phyloP scores from a whole-genome alignment of 2,329 filamentous ascomycete species.

The Gremmenia infestans region DNA sequence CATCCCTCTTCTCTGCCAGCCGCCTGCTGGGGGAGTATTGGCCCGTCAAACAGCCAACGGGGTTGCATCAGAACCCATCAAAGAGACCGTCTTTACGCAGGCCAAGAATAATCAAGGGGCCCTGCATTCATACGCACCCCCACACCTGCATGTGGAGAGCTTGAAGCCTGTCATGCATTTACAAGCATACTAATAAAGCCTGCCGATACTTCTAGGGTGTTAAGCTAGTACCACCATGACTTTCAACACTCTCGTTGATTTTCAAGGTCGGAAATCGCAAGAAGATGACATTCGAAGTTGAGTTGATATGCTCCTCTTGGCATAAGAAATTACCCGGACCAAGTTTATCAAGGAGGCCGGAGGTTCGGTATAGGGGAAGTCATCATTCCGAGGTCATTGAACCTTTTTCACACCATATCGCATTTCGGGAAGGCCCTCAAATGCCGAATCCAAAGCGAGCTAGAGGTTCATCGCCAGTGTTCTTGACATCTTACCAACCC shows the following conservation, averaged over 20 bases:
- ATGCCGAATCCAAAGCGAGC: too few relatives aligned
- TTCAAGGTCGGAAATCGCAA: neutral
- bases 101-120: slow-evolving; percentile 13
- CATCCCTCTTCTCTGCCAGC: slow-evolving; percentile 15
- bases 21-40: slow-evolving; percentile 7
- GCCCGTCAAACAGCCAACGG: neutral
- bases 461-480: too few relatives aligned
- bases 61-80: neutral
- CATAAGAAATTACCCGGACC: neutral
- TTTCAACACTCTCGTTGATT: neutral
- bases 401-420: neutral
- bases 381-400: neutral
- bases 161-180: slow-evolving; percentile 17
- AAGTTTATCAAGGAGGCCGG: slow-evolving; percentile 1
- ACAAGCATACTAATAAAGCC: slow-evolving; percentile 6
- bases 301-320: slow-evolving; percentile 6
- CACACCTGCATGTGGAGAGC: slow-evolving; percentile 4
- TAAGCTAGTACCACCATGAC: slow-evolving; percentile 12
- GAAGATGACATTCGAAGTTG: slow-evolving; percentile 6
- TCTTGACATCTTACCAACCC: too few relatives aligned
- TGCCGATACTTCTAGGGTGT: slow-evolving; percentile 3
- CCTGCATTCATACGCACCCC: slow-evolving; percentile 17
- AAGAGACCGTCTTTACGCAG: slow-evolving; percentile 1
- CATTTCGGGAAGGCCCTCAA: too few relatives aligned
- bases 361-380: slow-evolving; percentile 7